phyloP scores from a whole-genome alignment of 1,284 basidiomycete genomes.

The Cutaneotrichosporon sp. region DNA sequence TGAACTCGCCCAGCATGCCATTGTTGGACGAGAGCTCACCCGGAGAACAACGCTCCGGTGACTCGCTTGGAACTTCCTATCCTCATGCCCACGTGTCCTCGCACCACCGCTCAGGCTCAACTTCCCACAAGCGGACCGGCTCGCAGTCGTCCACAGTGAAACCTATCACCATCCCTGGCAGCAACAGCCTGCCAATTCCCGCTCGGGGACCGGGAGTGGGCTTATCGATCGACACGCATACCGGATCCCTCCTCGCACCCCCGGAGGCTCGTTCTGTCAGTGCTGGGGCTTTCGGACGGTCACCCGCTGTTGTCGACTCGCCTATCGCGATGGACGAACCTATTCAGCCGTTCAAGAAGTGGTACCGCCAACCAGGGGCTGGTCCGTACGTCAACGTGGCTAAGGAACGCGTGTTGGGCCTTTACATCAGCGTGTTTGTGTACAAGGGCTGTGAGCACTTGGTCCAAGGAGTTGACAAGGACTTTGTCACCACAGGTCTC shows the following conservation, averaged over 20 bases:
- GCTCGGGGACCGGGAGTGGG: no score
- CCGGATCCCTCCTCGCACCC: neutral
- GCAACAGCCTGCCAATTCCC: no score
- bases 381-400: constrained; percentile 53
- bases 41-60: neutral
- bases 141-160: neutral
- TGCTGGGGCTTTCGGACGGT: neutral
- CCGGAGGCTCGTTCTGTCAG: neutral
- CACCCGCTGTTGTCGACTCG: neutral
- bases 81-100: no score
- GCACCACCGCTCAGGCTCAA: neutral
- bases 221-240: neutral
- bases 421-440: constrained; percentile 52
- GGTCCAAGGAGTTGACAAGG: constrained; percentile 50
- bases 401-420: constrained; percentile 56
- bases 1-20: no score
- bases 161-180: neutral
- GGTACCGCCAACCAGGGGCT: constrained; percentile 7
- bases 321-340: neutral
- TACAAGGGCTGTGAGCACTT: constrained; percentile 49
- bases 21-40: no score
- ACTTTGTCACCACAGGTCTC: constrained; percentile 55
- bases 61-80: neutral
- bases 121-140: neutral
- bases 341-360: neutral